These are phyloP conservation scores for Sarocladium strictum DNA, from an alignment of 2,329 filamentous ascomycete species.

Conservation along the genomic window DNA sequence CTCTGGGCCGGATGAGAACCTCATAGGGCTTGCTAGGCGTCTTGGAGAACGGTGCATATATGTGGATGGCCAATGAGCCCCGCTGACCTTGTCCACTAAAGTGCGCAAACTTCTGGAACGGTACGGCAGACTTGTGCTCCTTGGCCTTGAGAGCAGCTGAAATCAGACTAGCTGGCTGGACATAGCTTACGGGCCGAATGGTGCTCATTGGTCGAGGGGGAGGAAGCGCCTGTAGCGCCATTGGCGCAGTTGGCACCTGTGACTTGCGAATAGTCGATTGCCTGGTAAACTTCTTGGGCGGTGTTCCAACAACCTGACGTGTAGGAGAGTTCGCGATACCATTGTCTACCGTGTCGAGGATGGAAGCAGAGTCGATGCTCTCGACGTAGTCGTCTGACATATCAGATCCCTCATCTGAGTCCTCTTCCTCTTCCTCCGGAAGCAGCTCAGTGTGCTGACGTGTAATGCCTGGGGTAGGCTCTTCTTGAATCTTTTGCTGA, in stretches of 20 bases:
- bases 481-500: constrained; percentile 32
- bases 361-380: constrained; percentile 65
- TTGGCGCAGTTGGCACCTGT: constrained; percentile 47
- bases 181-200: constrained; percentile 59
- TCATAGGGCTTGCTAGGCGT: constrained; percentile 61
- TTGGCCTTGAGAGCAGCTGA: constrained; percentile 69
- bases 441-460: constrained; percentile 45
- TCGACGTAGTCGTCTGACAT: constrained; percentile 60
- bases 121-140: constrained; percentile 60
- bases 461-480: constrained; percentile 32
- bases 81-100: constrained; percentile 74
- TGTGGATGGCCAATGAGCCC: constrained; percentile 68
- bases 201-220: constrained; percentile 63
- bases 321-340: constrained; percentile 45
- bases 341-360: constrained; percentile 58
- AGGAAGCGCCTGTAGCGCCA: constrained; percentile 60
- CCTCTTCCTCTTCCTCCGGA: constrained; percentile 52
- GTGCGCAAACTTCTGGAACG: constrained; percentile 70
- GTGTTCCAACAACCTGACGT: constrained; percentile 56
- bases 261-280: constrained; percentile 60
- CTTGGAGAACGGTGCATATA: constrained; percentile 68
- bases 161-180: constrained; percentile 64
- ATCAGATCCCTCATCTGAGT: constrained; percentile 56
- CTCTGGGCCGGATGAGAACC: constrained; percentile 62
- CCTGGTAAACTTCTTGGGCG: constrained; percentile 53